These are phyloP conservation scores for Abortiporus biennis DNA, from an alignment of 1,284 basidiomycete species.

Conservation along the genomic window DNA sequence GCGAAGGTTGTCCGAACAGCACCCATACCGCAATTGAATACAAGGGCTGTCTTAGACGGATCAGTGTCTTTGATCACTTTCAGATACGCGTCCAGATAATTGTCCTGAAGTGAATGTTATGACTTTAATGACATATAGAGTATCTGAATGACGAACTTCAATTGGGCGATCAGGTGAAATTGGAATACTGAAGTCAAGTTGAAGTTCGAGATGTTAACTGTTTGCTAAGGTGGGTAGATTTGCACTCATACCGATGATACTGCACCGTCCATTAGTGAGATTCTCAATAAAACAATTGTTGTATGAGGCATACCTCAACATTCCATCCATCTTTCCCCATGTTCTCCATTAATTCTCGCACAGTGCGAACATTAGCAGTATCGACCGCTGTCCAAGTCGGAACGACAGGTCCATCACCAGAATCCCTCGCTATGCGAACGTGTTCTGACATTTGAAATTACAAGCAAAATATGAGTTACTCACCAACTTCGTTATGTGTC, in stretches of 20 bases:
- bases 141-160: constrained; percentile 45
- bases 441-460: neutral
- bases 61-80: constrained; percentile 79
- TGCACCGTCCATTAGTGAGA: no score
- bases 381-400: constrained; percentile 97
- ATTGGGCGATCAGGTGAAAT: constrained; percentile 88
- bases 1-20: constrained; percentile 96
- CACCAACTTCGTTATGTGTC: constrained; percentile 87
- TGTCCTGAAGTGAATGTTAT: constrained; percentile 47
- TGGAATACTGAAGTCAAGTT: constrained; percentile 61
- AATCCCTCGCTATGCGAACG: constrained; percentile 49
- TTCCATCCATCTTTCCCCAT: constrained; percentile 86
- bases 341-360: constrained; percentile 80
- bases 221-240: neutral
- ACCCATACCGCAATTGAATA: constrained; percentile 98
- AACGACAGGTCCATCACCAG: constrained; percentile 75
- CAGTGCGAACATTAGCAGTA: constrained; percentile 78
- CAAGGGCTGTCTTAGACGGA: constrained; percentile 76
- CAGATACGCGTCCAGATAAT: constrained; percentile 92
- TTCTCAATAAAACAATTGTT: constrained; percentile 2
- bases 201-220: neutral
- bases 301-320: constrained; percentile 57
- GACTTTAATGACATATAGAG: neutral
- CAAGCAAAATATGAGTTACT: constrained; percentile 15
- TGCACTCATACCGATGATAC: constrained; percentile 56